A percentile compares a stretch with the other conserved stretches of the same genome.
Evolutionary conservation across 2,329 filamentous ascomycete species (phyloP).

Genomic region (Aciculosporium take): DNA sequence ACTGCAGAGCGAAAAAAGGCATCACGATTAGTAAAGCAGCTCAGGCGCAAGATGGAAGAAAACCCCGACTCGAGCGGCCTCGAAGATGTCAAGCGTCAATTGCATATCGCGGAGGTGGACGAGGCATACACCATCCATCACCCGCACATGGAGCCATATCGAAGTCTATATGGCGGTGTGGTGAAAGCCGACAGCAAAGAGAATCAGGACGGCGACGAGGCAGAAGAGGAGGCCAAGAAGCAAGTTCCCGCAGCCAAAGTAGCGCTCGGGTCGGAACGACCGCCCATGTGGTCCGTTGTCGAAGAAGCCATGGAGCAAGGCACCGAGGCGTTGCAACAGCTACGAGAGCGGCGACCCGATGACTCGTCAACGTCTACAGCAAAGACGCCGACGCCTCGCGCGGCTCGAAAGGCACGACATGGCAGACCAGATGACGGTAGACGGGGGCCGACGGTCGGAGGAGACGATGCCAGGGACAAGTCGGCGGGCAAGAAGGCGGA

Average conservation of each 20-base stretch:
- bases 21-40: constrained; percentile 48
- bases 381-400: constrained; percentile 8
- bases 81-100: constrained; percentile 35
- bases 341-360: constrained; percentile 37
- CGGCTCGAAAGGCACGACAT: neutral
- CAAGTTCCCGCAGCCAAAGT: constrained; percentile 26
- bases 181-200: constrained; percentile 23
- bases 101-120: constrained; percentile 61
- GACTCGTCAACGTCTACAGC: constrained; percentile 7
- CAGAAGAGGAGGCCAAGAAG: constrained; percentile 24
- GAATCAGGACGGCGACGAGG: constrained; percentile 20
- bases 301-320: constrained; percentile 50
- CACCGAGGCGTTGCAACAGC: constrained; percentile 31
- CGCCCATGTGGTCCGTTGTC: constrained; percentile 53
- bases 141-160: constrained; percentile 56
- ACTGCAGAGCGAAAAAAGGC: constrained; percentile 57
- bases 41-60: constrained; percentile 42
- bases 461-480: constrained; percentile 6
- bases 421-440: neutral
- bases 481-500: constrained; percentile 11
- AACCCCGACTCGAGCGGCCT: constrained; percentile 36
- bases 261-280: constrained; percentile 30
- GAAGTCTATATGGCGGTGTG: constrained; percentile 41
- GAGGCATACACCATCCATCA: constrained; percentile 61
- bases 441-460: neutral